Base-by-base conservation (phyloP, 495 filamentous ascomycete genomes). In the Talaromyces nanjingensis region DNA sequence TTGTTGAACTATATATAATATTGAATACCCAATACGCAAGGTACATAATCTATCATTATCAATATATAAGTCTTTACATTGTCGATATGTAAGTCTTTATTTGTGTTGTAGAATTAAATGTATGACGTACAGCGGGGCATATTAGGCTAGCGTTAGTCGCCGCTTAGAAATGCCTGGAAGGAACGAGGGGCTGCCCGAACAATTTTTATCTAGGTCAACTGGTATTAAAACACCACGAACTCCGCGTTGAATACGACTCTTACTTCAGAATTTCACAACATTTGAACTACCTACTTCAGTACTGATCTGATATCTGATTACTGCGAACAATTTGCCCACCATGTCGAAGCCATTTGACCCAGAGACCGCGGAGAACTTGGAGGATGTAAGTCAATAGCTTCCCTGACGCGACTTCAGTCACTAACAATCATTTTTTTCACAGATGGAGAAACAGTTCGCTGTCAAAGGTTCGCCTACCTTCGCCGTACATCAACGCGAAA, bases 371-470 rank as follows among this genome's bases (percentile, higher is more conserved):
- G 83, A 90, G 70, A 93, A 93, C 75, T 81, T 91, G 60, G 88
- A 91, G 72, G 90, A 91, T 79, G 89, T 90, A 75, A 61, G 22
- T 62, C 45, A 29, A 60, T 29, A 7, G 11, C 53, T 56, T 49
- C 18, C 11, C 59, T 61, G 33, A 64, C 14, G 37, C 37, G 37
- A 42, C 14, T 42, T 42, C 37, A 42, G 11, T 14, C 9, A n/a
- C 65, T 73, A 60, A 70, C 58, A 27, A 49, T 54, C 16, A 20
- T 56, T 20, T 25, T 63, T 61, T 11, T 29, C 56, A 59, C 64
- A 98, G 91, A 97, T 98, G 72, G 94, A 99, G 84, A 97, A 97
- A 83, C 96, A 98, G 76, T 99, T 99, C 70, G 94, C 96, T 37
- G 94, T 99, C 68, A 98, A 98, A 83, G 90, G 91, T 91, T 70